These are phyloP conservation scores for Fusarium neocosmosporiellum DNA, from an alignment of 2,329 filamentous ascomycete genomes.

Conservation along the genomic window DNA sequence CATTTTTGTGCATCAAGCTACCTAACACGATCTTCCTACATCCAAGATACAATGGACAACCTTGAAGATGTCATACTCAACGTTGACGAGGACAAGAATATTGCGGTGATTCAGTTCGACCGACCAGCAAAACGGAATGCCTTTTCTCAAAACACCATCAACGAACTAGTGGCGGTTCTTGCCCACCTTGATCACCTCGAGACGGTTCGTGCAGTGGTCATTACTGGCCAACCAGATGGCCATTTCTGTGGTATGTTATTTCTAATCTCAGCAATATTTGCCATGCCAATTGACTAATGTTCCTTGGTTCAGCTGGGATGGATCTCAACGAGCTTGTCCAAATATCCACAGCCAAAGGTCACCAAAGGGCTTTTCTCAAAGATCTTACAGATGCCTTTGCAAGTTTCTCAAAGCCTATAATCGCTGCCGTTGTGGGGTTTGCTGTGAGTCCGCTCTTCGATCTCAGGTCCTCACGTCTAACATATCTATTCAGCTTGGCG, in stretches of 20 bases:
- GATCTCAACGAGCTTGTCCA: constrained; percentile 30
- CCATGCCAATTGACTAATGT: neutral
- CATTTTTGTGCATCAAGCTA: neutral
- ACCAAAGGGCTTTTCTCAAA: constrained; percentile 24
- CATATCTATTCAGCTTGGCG: constrained; percentile 10
- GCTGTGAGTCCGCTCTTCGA: neutral
- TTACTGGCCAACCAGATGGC: constrained; percentile 29
- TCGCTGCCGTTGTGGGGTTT: constrained; percentile 31
- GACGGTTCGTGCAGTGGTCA: constrained; percentile 12
- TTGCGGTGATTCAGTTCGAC: constrained; percentile 31
- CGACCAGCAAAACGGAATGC: constrained; percentile 33
- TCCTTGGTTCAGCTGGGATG: constrained; percentile 21
- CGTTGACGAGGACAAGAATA: neutral
- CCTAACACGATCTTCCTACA: neutral
- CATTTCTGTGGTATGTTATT: constrained; percentile 31
- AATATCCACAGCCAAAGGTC: constrained; percentile 24
- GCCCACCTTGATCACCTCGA: constrained; percentile 19
- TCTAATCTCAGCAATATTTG: neutral
- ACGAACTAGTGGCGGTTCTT: constrained; percentile 20
- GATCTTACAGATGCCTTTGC: constrained; percentile 29
- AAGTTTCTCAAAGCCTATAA: constrained; percentile 24
- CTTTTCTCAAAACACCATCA: constrained; percentile 28
- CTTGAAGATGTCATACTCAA: constrained; percentile 24
- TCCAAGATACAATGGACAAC: constrained; percentile 16
- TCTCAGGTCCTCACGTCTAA: neutral